Conservation (phyloP, 805 yeast species). For the Yamadazyma sp. region DNA sequence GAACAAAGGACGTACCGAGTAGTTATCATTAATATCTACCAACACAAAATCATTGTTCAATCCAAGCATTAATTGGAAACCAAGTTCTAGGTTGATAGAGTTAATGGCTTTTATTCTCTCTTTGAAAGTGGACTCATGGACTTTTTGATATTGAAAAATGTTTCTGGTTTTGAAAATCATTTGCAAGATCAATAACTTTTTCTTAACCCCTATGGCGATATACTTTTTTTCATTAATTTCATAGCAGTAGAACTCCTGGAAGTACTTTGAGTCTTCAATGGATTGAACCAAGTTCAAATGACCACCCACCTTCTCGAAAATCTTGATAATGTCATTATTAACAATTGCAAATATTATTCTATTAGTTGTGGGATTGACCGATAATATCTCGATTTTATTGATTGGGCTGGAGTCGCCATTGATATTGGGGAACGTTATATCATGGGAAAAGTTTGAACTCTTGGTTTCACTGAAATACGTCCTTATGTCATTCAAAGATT, state of each 20-base stretch:
- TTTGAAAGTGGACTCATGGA: slow-evolving; percentile 24
- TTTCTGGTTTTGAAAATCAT: slow-evolving; percentile 29
- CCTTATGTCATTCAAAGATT: slow-evolving; percentile 24
- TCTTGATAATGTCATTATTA: slow-evolving; percentile 20
- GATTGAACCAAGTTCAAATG: slow-evolving; percentile 31
- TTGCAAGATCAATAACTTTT: slow-evolving; percentile 25
- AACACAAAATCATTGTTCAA: slow-evolving; percentile 24
- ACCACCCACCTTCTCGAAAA: slow-evolving; percentile 29
- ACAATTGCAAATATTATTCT: slow-evolving; percentile 25
- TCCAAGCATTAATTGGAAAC: slow-evolving; percentile 19
- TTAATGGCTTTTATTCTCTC: slow-evolving; percentile 27
- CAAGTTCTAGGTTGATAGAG: slow-evolving; percentile 10
- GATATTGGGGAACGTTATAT: slow-evolving; percentile 17
- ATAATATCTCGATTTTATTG: slow-evolving; percentile 10
- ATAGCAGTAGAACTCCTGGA: slow-evolving; percentile 16
- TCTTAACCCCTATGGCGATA: slow-evolving; percentile 27
- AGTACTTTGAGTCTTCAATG: slow-evolving; percentile 23
- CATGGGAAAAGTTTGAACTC: slow-evolving; percentile 15
- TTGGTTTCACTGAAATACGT: slow-evolving; percentile 11
- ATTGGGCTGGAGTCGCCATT: slow-evolving; percentile 12
- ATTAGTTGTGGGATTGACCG: slow-evolving; percentile 10
- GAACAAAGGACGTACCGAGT: slow-evolving; percentile 2
- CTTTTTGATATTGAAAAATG: slow-evolving; percentile 22
- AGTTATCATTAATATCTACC: slow-evolving; percentile 19
- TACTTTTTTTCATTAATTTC: slow-evolving; percentile 17